phyloP scores from a whole-genome alignment of 805 yeast species.

The Wickerhamomyces canadensis region DNA sequence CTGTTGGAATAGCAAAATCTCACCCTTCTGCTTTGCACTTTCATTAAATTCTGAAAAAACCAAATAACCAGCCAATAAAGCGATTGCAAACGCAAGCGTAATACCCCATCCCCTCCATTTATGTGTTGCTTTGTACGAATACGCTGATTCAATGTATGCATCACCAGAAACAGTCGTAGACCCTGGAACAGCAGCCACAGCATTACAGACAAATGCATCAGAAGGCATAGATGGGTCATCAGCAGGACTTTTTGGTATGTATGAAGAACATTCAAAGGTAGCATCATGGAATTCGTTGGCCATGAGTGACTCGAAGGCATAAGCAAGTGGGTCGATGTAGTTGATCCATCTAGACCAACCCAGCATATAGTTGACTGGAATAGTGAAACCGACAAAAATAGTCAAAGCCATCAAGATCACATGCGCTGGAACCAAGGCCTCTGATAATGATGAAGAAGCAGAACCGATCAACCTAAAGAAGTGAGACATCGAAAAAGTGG shows the following conservation, averaged over 20 bases:
- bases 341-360: constrained; percentile 63
- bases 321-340: constrained; percentile 49
- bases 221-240: constrained; percentile 26
- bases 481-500: constrained; percentile 48
- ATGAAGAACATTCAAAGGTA: constrained; percentile 29
- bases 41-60: constrained; percentile 43
- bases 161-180: constrained; percentile 39
- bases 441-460: constrained; percentile 36
- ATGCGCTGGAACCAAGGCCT: constrained; percentile 54
- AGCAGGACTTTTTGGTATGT: constrained; percentile 39
- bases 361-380: constrained; percentile 47
- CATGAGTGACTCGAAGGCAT: constrained; percentile 50
- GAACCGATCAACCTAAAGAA: constrained; percentile 49
- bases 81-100: constrained; percentile 41
- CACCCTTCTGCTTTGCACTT: constrained; percentile 58
- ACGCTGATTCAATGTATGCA: constrained; percentile 35
- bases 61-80: constrained; percentile 47
- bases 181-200: constrained; percentile 20
- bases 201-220: constrained; percentile 38
- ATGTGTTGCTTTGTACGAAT: constrained; percentile 38
- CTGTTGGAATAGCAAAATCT: constrained; percentile 47
- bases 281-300: constrained; percentile 46
- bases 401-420: constrained; percentile 39
- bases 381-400: constrained; percentile 48
- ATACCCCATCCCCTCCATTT: constrained; percentile 66